Conservation (phyloP, 2,329 filamentous ascomycete genomes). For the Ciborinia camelliae region DNA sequence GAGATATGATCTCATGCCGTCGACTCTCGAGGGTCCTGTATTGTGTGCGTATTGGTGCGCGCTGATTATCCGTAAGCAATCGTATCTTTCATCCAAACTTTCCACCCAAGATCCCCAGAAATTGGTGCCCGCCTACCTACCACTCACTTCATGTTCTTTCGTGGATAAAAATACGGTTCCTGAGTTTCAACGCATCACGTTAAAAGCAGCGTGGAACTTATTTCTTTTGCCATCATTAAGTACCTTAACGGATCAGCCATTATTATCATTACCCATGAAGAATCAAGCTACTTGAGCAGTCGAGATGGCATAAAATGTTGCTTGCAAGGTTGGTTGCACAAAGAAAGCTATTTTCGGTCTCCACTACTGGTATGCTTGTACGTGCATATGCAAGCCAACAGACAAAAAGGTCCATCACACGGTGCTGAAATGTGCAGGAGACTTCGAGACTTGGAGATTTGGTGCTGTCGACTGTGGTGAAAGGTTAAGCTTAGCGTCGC, state of each 20-base stretch:
- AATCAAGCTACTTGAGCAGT: no score
- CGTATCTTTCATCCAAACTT: slow-evolving; percentile 15
- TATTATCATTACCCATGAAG: slow-evolving; percentile 5
- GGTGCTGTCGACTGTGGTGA: slow-evolving; percentile 9
- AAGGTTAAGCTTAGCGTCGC: not conserved
- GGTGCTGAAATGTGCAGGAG: slow-evolving; percentile 17
- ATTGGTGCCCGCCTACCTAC: not conserved
- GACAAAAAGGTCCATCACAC: slow-evolving; percentile 14
- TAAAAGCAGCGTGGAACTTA: slow-evolving; percentile 14
- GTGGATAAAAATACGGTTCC: not conserved
- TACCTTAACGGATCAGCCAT: slow-evolving; percentile 7
- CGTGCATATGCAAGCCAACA: slow-evolving; percentile 21
- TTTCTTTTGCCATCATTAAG: slow-evolving; percentile 10
- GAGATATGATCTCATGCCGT: slow-evolving; percentile 11
- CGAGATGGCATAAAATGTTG: slow-evolving; percentile 2
- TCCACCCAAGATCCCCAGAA: slow-evolving; percentile 6
- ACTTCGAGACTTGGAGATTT: slow-evolving; percentile 1
- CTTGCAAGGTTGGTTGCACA: slow-evolving; percentile 16
- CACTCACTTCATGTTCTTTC: slow-evolving; percentile 2
- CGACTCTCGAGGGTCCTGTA: no score
- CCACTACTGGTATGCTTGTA: not conserved
- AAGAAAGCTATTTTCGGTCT: slow-evolving; percentile 16
- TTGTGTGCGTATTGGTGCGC: no score
- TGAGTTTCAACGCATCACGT: slow-evolving; percentile 1
- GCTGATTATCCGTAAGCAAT: slow-evolving; percentile 11